Evolutionary conservation across 192 early-diverging fungal genomes (phyloP).

Genomic region (Coemansia sp.): DNA sequence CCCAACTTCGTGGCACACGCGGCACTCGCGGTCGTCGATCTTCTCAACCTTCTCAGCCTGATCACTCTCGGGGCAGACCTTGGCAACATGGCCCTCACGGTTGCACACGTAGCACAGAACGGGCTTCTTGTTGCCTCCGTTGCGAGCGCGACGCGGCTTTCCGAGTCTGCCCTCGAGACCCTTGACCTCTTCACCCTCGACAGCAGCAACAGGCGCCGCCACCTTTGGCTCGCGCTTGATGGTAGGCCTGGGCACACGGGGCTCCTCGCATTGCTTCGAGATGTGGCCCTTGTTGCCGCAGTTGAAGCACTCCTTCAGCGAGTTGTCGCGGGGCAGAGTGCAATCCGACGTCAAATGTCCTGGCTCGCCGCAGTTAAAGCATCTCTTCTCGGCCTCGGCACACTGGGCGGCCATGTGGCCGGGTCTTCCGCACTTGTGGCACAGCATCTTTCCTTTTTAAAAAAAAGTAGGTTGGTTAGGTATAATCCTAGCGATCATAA

Average conservation of each 20-base stretch:
- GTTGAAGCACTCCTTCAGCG: constrained; percentile 57
- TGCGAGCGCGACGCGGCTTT: background rate
- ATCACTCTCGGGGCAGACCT: constrained; percentile 32
- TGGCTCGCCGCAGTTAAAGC: constrained; percentile 57
- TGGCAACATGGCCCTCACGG: constrained; percentile 50
- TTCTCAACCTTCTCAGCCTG: constrained; percentile 1
- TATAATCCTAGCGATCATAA: background rate
- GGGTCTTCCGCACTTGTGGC: constrained; percentile 48
- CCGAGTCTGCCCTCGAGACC: constrained; percentile 3
- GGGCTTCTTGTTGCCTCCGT: constrained; percentile 40
- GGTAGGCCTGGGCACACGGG: constrained; percentile 11
- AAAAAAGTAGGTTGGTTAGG: constrained; percentile 10
- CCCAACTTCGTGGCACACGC: constrained; percentile 55
- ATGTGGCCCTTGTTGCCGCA: constrained; percentile 54
- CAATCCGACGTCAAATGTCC: constrained; percentile 54
- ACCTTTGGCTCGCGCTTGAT: constrained; percentile 7
- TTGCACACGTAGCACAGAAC: constrained; percentile 56
- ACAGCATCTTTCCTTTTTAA: constrained; percentile 33
- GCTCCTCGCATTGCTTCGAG: constrained; percentile 46
- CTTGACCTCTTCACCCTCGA: background rate
- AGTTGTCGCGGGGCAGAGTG: constrained; percentile 30
- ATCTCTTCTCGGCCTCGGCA: constrained; percentile 20
- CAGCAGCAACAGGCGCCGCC: constrained; percentile 12
- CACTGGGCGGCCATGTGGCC: constrained; percentile 36
- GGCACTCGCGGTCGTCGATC: constrained; percentile 32